Evolutionary conservation across 768 basidiomycete species (phyloP), one percentile per base, ranked within the genome.

Genomic region (Tephrocybe sp.): DNA sequence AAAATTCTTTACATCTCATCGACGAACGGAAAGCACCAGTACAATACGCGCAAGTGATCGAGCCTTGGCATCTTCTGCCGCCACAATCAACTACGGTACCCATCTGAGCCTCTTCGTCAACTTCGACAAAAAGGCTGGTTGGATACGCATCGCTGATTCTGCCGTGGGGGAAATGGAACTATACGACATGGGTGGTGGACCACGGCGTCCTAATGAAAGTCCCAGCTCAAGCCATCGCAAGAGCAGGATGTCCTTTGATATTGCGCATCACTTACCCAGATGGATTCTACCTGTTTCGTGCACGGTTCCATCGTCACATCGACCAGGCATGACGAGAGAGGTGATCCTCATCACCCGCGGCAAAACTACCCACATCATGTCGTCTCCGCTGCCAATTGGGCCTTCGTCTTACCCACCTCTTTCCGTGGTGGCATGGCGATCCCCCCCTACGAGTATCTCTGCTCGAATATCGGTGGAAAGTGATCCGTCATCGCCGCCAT

Each of bases 71-170:
- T 65, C 72, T 9, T 50, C 65, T 14, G 61, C 62, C 8, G 64
- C 68, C 4, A 60, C 68, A 14, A 63, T 75, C 53, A 72, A 73
- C 49, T 88, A 88, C 60, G 85, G 85, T 17, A 78, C 79, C 4
- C 89, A 91, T 58, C 80, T 89, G 61, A 83, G 82, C 58, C 70
- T 93, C n/a, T 92, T 92, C 62, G 82, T 90, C 50, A 71, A 85
- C 20, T 93, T 93, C 63, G 91, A 93, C 66, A 93, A 93, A 71
- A 93, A 89, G 62, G 90, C 90, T 2, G 81, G 84, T n/a, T 72
- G 89, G 68, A 91, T 93, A 58, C 86, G 91, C 18, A 64, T 93
- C 20, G 80, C 83, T 4, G 90, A 93, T 65, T 82, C 91, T 25
- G 84, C 87, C 20, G 91, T 91, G 6, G 81, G 85, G 28, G 91